Evolutionary conservation across 495 filamentous ascomycete genomes (phyloP), one percentile per base, ranked within the genome.

Genomic region (Barbatosphaeria neglecta): DNA sequence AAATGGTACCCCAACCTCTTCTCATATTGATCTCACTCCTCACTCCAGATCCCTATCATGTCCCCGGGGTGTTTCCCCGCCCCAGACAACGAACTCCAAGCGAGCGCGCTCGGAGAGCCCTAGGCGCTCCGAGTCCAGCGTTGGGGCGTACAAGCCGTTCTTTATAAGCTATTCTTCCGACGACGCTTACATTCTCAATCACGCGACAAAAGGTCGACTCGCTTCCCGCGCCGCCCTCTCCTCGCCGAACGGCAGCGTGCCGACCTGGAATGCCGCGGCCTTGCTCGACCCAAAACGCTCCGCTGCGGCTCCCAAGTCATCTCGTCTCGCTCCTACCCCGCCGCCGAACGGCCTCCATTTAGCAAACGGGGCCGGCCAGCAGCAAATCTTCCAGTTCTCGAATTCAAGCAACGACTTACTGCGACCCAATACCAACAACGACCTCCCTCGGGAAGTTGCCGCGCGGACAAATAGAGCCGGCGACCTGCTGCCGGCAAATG

Each of bases 221-320:
- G 22, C 38, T 8, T 13, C 24, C 24, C 51, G 33, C 43, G 22
- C n/a, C 22, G 18, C 33, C 19, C n/a, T 28, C 9, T 20, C 40
- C 22, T 13, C 25, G 9, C 37, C 31, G 40, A 45, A 48, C 44
- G 20, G 39, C 19, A 41, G 19, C 39, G 39, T 18, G 39, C 50
- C 55, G 20, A 38, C 51, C n/a, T 59, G 64, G 48, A 58, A 63
- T 41, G 58, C 66, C 31, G 57, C 62, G 11, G 49, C 51, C 18
- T 49, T 71, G 1, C 56, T 71, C 20, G 64, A 68, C 38, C 68
- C 68, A 24, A 62, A 59, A 24, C 55, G 55, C 37, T 49, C 50
- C 42, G 43, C 42, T 8, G 27, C 53, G 22, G n/a, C 50, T 6
- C 17, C 48, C 19, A n/a, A n/a, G n/a, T n/a, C n/a, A n/a, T n/a